Evolutionary conservation across 352 stramenopile genomes (phyloP).

Genomic region (Phytophthora pisi): DNA sequence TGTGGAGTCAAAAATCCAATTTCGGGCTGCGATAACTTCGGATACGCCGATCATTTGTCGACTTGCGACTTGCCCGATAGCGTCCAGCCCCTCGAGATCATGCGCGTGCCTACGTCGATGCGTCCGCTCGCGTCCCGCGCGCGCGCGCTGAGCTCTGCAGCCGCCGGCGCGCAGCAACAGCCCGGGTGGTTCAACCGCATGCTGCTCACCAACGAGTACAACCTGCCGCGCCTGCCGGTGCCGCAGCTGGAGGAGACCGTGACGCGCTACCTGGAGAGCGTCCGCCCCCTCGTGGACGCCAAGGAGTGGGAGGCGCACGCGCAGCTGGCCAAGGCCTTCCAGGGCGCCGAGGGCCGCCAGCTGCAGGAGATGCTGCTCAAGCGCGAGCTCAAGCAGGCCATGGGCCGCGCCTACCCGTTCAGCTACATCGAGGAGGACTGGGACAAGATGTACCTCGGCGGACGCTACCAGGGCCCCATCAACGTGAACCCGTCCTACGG

Average conservation of each 20-base stretch:
- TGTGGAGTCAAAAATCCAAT: too few species aligned
- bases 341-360: slow-evolving; percentile 50
- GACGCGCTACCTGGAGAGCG: slow-evolving; percentile 78
- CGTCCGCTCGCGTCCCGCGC: slow-evolving; percentile 15
- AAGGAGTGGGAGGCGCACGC: slow-evolving; percentile 76
- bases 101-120: slow-evolving; percentile 30
- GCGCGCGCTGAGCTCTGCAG: slow-evolving; percentile 31
- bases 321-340: slow-evolving; percentile 65
- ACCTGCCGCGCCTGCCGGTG: slow-evolving; percentile 84
- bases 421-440: slow-evolving; percentile 94
- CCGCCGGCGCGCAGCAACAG: slow-evolving; percentile 26
- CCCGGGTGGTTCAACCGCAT: slow-evolving; percentile 80
- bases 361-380: slow-evolving; percentile 72
- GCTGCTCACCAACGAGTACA: slow-evolving; percentile 78
- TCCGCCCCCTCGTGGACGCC: slow-evolving; percentile 77
- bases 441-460: slow-evolving; percentile 92
- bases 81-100: slow-evolving; percentile 19
- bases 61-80: slow-evolving; percentile 10
- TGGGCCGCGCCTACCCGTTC: slow-evolving; percentile 89
- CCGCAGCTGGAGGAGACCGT: slow-evolving; percentile 91
- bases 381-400: slow-evolving; percentile 73
- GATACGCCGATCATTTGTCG: slow-evolving; percentile 24
- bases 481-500: slow-evolving; percentile 93
- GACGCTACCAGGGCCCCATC: slow-evolving; percentile 89
- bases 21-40: too few species aligned